These are phyloP conservation scores for Ophiostoma ulmi DNA, from an alignment of 2,329 filamentous ascomycete genomes.

Conservation along the genomic window DNA sequence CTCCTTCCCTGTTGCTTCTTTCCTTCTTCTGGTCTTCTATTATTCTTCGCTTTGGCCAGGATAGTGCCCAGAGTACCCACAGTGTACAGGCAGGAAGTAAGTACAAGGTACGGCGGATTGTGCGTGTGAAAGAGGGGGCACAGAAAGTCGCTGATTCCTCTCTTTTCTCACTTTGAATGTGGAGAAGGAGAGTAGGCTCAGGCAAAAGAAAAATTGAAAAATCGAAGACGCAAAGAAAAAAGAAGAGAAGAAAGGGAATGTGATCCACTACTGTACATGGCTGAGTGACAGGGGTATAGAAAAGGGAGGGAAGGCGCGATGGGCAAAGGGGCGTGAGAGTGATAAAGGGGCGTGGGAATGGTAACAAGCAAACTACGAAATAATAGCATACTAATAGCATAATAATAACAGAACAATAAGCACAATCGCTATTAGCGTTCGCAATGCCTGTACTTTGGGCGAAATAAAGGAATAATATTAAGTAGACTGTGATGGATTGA, in stretches of 20 bases:
- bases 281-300: not conserved
- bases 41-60: not conserved
- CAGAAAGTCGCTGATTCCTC: not conserved
- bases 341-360: not conserved
- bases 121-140: not conserved
- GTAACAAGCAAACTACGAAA: too few species aligned
- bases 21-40: not conserved
- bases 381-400: not conserved
- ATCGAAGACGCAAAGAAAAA: constrained; percentile 7
- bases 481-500: not conserved
- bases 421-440: constrained; percentile 1
- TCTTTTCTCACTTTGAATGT: not conserved
- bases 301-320: constrained; percentile 12
- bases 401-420: not conserved
- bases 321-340: not conserved
- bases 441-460: not conserved
- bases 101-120: constrained; percentile 1
- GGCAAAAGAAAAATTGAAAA: not conserved
- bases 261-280: not conserved
- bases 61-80: not conserved
- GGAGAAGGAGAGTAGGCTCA: not conserved
- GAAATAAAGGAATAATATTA: not conserved
- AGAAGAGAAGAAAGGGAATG: not conserved
- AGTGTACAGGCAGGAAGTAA: not conserved
- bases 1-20: not conserved